These are phyloP conservation scores for Zygoascus hellenicus DNA, from an alignment of 1,139 yeast species.

Conservation along the genomic window DNA sequence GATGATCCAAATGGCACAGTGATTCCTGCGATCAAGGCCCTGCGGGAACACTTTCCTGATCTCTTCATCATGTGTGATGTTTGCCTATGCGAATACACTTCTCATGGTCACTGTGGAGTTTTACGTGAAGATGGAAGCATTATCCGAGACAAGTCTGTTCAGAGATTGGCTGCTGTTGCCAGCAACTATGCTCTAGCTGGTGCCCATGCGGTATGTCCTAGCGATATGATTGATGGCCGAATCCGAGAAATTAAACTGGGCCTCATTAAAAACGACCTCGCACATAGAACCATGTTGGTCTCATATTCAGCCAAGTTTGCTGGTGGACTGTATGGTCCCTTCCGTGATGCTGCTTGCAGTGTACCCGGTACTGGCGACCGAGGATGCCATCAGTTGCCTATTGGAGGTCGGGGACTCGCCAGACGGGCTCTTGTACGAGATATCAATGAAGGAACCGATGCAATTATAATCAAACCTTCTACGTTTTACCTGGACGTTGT, in stretches of 20 bases:
- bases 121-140: constrained; percentile 80
- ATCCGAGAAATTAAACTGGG: constrained; percentile 83
- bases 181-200: constrained; percentile 95
- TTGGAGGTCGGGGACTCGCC: constrained; percentile 90
- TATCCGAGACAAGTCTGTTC: constrained; percentile 67
- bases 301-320: constrained; percentile 92
- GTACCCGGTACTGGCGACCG: constrained; percentile 89
- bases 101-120: constrained; percentile 96
- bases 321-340: constrained; percentile 92
- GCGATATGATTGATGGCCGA: constrained; percentile 98
- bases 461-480: constrained; percentile 93
- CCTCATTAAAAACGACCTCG: constrained; percentile 72
- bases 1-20: constrained; percentile 98
- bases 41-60: constrained; percentile 65
- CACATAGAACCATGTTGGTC: constrained; percentile 85
- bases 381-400: constrained; percentile 87
- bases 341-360: constrained; percentile 95
- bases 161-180: constrained; percentile 89
- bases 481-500: constrained; percentile 90
- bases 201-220: constrained; percentile 93
- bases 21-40: constrained; percentile 63
- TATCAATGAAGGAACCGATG: constrained; percentile 90
- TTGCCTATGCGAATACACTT: constrained; percentile 92
- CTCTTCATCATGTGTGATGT: constrained; percentile 90
- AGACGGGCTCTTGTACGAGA: constrained; percentile 86